Conservation (phyloP, 371 early-diverging fungal genomes). For the Mortierella sp. region DNA sequence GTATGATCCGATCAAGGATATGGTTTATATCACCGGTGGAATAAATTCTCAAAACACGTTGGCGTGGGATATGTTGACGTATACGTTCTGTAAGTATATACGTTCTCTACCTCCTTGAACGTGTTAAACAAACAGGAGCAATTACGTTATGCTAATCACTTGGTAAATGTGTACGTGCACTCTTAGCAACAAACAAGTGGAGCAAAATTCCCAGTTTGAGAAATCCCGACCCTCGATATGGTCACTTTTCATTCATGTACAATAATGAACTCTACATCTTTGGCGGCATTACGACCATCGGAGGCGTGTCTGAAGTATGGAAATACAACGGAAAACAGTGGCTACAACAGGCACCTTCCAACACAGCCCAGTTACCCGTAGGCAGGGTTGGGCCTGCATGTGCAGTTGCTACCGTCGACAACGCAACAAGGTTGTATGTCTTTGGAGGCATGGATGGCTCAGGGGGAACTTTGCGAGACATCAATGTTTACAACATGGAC, state of each 20-base stretch:
- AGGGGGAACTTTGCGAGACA: slow-evolving; percentile 29
- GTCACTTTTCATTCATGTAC: slow-evolving; percentile 47
- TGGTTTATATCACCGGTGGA: slow-evolving; percentile 54
- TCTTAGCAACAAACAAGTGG: slow-evolving; percentile 44
- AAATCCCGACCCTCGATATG: slow-evolving; percentile 30
- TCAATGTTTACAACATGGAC: slow-evolving; percentile 25
- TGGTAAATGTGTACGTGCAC: too few species aligned
- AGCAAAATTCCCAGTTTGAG: slow-evolving; percentile 7
- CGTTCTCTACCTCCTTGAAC: not conserved
- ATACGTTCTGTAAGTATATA: slow-evolving; percentile 29
- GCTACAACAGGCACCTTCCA: slow-evolving; percentile 12
- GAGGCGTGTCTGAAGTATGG: slow-evolving; percentile 37
- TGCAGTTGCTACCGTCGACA: slow-evolving; percentile 17
- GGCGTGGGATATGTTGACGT: slow-evolving; percentile 30
- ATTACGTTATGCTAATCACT: not conserved
- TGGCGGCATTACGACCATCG: slow-evolving; percentile 28
- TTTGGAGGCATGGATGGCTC: slow-evolving; percentile 37
- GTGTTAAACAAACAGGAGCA: not conserved
- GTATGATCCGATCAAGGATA: slow-evolving; percentile 38
- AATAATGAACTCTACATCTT: slow-evolving; percentile 42
- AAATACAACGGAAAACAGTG: slow-evolving; percentile 33
- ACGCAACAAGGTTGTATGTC: slow-evolving; percentile 18
- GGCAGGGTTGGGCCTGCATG: slow-evolving; percentile 26
- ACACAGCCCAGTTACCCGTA: slow-evolving; percentile 14
- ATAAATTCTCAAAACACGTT: slow-evolving; percentile 15